phyloP scores from a whole-genome alignment of 1,284 basidiomycete genomes.

The Neotropicomus parvogracilis region DNA sequence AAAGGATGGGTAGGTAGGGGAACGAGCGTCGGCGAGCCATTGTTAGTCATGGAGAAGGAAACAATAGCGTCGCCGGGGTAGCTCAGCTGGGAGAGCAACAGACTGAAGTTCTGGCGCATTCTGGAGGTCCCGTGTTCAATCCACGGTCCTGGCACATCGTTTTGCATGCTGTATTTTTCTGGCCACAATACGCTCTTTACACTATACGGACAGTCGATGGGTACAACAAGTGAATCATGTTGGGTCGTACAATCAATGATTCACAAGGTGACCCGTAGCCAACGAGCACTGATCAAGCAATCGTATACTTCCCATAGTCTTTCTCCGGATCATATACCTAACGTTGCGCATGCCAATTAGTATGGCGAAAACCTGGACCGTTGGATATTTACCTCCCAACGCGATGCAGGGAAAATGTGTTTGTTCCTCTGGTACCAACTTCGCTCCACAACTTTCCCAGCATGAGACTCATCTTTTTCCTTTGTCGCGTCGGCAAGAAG shows the following conservation, averaged over 20 bases:
- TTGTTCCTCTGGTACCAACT: slow-evolving; percentile 96
- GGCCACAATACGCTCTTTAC: too few species aligned
- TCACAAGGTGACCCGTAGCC: background rate
- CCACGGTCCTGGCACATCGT: slow-evolving; percentile 47
- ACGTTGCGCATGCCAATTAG: slow-evolving; percentile 3
- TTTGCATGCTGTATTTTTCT: slow-evolving; percentile 18
- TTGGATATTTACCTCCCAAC: slow-evolving; percentile 75
- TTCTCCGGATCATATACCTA: slow-evolving; percentile 91
- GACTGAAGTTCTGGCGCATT: slow-evolving; percentile 64
- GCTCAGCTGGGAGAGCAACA: slow-evolving; percentile 81
- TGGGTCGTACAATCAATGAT: background rate
- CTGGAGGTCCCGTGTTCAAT: slow-evolving; percentile 58
- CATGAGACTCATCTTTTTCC: slow-evolving; percentile 98
- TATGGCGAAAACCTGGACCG: background rate
- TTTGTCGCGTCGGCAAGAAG: slow-evolving; percentile 92
- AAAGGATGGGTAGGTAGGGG: too few species aligned
- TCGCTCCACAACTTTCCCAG: slow-evolving; percentile 96
- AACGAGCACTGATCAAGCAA: slow-evolving; percentile 45
- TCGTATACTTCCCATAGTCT: slow-evolving; percentile 85
- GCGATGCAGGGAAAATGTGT: slow-evolving; percentile 94
- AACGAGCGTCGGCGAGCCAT: too few species aligned
- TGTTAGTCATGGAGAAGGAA: too few species aligned
- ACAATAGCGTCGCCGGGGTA: slow-evolving; percentile 32
- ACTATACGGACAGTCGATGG: too few species aligned
- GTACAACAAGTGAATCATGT: background rate